Evolutionary conservation across 306 rosid genomes (phyloP).

Genomic region (Rosa multiflora): DNA sequence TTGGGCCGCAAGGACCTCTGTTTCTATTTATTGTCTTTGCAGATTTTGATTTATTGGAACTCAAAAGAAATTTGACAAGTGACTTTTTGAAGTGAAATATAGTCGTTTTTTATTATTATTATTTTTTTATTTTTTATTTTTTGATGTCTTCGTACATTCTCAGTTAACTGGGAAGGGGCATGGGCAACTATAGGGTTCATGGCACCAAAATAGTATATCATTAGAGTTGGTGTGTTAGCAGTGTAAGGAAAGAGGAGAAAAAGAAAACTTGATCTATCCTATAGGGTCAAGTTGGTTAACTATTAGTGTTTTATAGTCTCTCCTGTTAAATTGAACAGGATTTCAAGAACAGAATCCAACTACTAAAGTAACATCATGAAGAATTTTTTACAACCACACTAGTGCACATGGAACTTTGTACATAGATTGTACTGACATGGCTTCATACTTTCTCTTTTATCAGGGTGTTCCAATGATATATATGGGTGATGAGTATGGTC

Average conservation of each 20-base stretch:
- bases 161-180: constrained; percentile 10
- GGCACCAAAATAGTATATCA: constrained; percentile 2
- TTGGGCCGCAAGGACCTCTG: background rate
- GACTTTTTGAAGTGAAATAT: background rate
- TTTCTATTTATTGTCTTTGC: background rate
- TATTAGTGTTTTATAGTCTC: background rate
- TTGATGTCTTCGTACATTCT: background rate
- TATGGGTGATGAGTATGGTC: constrained; percentile 99
- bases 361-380: background rate
- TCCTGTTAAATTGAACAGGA: background rate
- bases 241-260: background rate
- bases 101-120: no score
- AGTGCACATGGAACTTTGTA: constrained; percentile 1
- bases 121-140: no score
- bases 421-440: constrained; percentile 13
- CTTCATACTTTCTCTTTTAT: constrained; percentile 17
- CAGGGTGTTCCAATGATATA: constrained; percentile 96
- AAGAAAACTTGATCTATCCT: background rate
- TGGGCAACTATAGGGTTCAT: background rate
- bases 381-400: background rate
- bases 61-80: background rate
- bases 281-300: background rate
- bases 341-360: background rate
- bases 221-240: background rate
- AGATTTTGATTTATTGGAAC: background rate